Evolutionary conservation across 768 basidiomycete species (phyloP).

Genomic region (Lactarius sanguifluus): DNA sequence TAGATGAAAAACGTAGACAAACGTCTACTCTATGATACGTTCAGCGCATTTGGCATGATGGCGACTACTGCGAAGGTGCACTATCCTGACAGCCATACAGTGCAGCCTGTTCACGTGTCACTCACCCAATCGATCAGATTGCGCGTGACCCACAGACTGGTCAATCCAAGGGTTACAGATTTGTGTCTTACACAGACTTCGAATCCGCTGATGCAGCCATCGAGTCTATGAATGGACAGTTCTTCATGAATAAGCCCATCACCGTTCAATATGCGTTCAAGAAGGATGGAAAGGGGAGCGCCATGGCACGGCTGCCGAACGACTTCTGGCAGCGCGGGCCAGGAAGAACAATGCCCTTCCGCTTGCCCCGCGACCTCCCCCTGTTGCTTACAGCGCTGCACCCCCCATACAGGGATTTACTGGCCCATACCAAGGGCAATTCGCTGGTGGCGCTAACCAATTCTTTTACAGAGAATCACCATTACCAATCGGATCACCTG

Average conservation of each 20-base stretch:
- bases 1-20: conserved; percentile 97
- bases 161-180: conserved; percentile 94
- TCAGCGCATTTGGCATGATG: conserved; percentile 92
- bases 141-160: conserved; percentile 85
- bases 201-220: conserved; percentile 95
- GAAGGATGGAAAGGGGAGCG: conserved; percentile 99
- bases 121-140: conserved; percentile 54
- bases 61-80: conserved; percentile 85
- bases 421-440: conserved; percentile 87
- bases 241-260: conserved; percentile 98
- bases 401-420: conserved; percentile 71
- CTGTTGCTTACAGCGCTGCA: conserved; percentile 66
- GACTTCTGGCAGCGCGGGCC: conserved; percentile 92
- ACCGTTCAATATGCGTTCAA: conserved; percentile 98
- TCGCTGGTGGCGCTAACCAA: too few relatives aligned
- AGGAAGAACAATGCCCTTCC: conserved; percentile 93
- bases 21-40: conserved; percentile 88
- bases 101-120: conserved; percentile 8
- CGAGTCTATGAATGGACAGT: conserved; percentile 96
- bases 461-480: too few relatives aligned
- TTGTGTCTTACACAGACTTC: conserved; percentile 96
- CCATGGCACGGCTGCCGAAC: conserved; percentile 95
- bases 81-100: too few relatives aligned
- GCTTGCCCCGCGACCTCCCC: conserved; percentile 70
- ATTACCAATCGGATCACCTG: too few relatives aligned